Percentiles rank a stretch among this genome's conserved stretches.
Evolutionary conservation across 179 eudicot genomes (phyloP).

Genomic region (Gypsophila paniculata): DNA sequence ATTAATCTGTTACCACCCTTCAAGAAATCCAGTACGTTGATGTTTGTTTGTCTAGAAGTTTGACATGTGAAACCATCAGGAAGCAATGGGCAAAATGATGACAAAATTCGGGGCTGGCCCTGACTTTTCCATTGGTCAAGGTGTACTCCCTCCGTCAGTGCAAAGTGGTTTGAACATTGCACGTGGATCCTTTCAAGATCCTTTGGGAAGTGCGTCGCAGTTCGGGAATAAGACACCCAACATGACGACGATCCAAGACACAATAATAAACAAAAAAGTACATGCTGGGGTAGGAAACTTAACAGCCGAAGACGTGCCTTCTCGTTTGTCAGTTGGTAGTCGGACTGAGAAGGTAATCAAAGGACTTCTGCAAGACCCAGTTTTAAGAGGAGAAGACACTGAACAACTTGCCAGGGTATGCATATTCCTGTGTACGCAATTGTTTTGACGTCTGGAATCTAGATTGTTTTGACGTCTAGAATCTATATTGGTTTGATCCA

Average conservation of each 20-base stretch:
- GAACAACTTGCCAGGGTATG: slow-evolving; percentile 42
- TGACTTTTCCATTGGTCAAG: slow-evolving; percentile 48
- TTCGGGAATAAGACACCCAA: slow-evolving; percentile 34
- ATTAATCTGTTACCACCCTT: not conserved
- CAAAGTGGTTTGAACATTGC: slow-evolving; percentile 42
- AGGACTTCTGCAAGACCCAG: slow-evolving; percentile 60
- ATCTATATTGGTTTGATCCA: not conserved
- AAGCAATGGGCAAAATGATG: slow-evolving; percentile 54
- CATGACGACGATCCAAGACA: slow-evolving; percentile 25
- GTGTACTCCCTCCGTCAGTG: slow-evolving; percentile 54
- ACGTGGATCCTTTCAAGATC: slow-evolving; percentile 40
- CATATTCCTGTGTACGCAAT: not conserved
- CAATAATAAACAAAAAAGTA: slow-evolving; percentile 24
- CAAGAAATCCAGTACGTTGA: not conserved
- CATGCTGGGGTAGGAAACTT: slow-evolving; percentile 25
- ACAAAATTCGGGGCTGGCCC: slow-evolving; percentile 59
- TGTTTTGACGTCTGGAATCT: not conserved
- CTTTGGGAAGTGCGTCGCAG: slow-evolving; percentile 40
- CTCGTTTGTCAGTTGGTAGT: slow-evolving; percentile 38
- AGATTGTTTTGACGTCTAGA: not conserved
- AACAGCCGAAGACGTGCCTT: slow-evolving; percentile 34
- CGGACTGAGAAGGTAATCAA: slow-evolving; percentile 58
- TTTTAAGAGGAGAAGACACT: slow-evolving; percentile 39
- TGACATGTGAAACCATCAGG: slow-evolving; percentile 39
- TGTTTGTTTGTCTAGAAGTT: slow-evolving; percentile 13